Base-by-base conservation (phyloP, 2,329 filamentous ascomycete genomes). In the Beauveria varroae region DNA sequence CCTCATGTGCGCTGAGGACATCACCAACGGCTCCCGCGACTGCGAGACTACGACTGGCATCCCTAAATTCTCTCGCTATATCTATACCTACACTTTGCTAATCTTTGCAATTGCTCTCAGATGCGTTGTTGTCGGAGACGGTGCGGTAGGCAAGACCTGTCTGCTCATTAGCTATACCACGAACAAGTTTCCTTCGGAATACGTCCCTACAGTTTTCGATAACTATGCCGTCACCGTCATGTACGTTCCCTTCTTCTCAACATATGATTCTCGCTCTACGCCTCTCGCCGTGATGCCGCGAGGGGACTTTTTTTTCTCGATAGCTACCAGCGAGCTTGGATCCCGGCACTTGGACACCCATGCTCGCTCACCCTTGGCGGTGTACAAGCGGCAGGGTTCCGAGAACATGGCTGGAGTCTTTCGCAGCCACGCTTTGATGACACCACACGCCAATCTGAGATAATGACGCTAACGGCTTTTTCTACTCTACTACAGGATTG, bases 211-310 rank as follows among this genome's bases (percentile, higher is more conserved):
- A 34, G 95, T 99, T 66, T 99, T 99, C 77, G 95, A 99, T 78
- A 99, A 99, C 80, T 99, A 99, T 84, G 95, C 95, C 62, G 95
- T 99, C 75, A 99, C 95, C 67, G 95, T 99, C 68, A 99, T 99
- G 95, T 97, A 84, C 87, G 92, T 88, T 61, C 65, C 50, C 44
- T 62, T 51, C 54, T 61, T 64, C 58, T 63, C 40, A 22, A 7
- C 5, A 20, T 28, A 16, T 30, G 1, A n/a, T 10, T 2, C 16
- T 22, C 8, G 5, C 46, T 10, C 8, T 50, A 12, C 30, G 34
- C 59, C 46, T 60, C 55, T 55, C 55, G 37, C 47, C 44, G 12
- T n/a, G 46, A 41, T 41, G 34, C 34, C 44, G 20, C 22, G 18
- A 46, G 3, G n/a, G 34, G 16, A 22, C 20, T 50, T 40, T 58